Evolutionary conservation across 1,284 basidiomycete species (phyloP), one percentile per base, ranked within the genome.

Genomic region (Pascua sp.): DNA sequence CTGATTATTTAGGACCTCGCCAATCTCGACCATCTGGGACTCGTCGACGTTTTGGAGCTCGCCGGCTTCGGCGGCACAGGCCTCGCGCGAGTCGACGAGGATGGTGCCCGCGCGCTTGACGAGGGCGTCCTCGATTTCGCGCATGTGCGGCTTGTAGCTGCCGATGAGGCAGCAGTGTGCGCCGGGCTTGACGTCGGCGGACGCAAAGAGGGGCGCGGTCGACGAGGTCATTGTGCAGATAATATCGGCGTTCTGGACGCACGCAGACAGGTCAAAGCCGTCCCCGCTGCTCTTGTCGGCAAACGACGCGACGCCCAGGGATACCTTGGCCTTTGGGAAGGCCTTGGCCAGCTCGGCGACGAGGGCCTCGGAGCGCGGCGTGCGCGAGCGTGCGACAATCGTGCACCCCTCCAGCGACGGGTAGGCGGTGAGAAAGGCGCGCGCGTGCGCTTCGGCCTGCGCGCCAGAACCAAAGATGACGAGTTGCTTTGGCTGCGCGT

Each of bases 91-190:
- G 70, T 92, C 90, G 0, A 92, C 89, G 0, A 89, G 77, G 13
- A 91, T 66, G 12, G 70, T 50, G 17, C 79, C 79, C 0, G 81
- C 81, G 1, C 83, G 77, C 42, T 74, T 69, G 18, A 92, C 73
- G 15, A 91, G 80, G 0, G 76, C 79, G 0, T 67, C 72, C 47
- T 87, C 85, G 8, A 90, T 81, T 68, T 94, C 91, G 53, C 81
- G 81, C 91, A 93, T 94, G 13, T 78, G 68, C 0, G 87, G 86
- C 38, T 82, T 91, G 69, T 90, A 93, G 17, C 44, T 40, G 12
- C 91, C 90, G 39, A 91, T 83, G 2, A 93, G 78, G 59, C 89
- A 84, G 43, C 93, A 66, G 65, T 90, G 88, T 0, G 88, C 81
- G 0, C 86, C 85, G 0, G 81, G 67, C 9, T 61, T 63, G 37